phyloP scores from a whole-genome alignment of 495 filamentous ascomycete genomes.

The Daldinia caldariorum region DNA sequence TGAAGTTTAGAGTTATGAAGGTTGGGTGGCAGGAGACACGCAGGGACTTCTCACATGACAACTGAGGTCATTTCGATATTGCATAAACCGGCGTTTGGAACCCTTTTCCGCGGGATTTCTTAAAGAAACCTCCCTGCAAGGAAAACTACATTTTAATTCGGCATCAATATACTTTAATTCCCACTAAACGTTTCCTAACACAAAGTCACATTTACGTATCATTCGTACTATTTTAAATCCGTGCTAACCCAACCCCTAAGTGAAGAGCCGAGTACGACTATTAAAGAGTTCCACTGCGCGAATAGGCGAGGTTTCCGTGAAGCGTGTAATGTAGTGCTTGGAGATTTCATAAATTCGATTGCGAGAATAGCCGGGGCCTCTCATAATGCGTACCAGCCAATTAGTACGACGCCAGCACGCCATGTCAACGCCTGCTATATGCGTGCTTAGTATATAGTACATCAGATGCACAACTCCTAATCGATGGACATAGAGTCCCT shows the following conservation, averaged over 20 bases:
- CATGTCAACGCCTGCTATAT: constrained; percentile 26
- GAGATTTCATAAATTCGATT: constrained; percentile 16
- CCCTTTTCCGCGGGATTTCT: constrained; percentile 11
- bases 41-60: constrained; percentile 30
- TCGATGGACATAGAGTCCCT: not conserved
- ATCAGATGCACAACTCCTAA: constrained; percentile 17
- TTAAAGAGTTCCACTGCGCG: not conserved
- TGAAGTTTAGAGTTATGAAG: not conserved
- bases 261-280: constrained; percentile 9
- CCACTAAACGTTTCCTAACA: not conserved
- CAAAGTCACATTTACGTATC: constrained; percentile 5
- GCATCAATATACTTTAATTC: constrained; percentile 21
- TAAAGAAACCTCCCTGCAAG: not conserved
- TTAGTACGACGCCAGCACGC: constrained; percentile 5
- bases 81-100: constrained; percentile 43
- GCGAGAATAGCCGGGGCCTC: not conserved
- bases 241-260: not conserved
- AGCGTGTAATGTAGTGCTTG: constrained; percentile 17
- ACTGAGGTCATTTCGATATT: constrained; percentile 30
- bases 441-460: constrained; percentile 37
- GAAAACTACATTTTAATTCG: constrained; percentile 12
- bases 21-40: constrained; percentile 37
- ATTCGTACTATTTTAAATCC: constrained; percentile 1
- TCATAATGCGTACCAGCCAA: constrained; percentile 7
- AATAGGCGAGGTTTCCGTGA: not conserved